These are phyloP conservation scores for Coemansia sp. DNA, from an alignment of 371 early-diverging fungal genomes.

Conservation along the genomic window DNA sequence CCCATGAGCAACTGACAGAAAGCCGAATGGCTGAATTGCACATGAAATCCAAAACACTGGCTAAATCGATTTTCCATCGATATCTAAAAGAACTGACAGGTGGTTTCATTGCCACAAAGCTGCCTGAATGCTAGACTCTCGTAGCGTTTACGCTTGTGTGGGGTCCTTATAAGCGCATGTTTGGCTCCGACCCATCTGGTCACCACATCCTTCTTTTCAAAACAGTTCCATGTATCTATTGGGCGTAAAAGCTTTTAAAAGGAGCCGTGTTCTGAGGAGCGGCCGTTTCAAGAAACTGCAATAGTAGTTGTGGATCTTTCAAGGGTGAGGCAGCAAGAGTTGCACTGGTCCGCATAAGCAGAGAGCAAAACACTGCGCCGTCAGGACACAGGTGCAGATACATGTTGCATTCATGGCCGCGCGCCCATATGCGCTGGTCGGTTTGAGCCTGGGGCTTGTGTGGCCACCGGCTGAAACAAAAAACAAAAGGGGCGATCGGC, in stretches of 20 bases:
- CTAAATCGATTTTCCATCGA: neutral
- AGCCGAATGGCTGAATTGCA: neutral
- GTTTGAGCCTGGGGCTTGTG: too few species aligned
- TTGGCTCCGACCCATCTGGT: neutral
- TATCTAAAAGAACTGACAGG: too few species aligned
- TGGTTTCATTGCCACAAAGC: too few species aligned
- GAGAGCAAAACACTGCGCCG: too few species aligned
- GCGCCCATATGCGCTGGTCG: too few species aligned
- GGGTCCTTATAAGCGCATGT: neutral
- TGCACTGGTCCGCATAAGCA: too few species aligned
- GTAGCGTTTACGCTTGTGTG: neutral
- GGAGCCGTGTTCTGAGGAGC: neutral
- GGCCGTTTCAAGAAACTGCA: too few species aligned
- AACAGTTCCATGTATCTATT: neutral
- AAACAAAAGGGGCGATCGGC: neutral
- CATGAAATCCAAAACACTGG: neutral
- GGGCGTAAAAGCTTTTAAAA: neutral
- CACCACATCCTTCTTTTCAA: neutral
- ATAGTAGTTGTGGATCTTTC: too few species aligned
- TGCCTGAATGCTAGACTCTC: neutral
- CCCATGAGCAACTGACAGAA: neutral
- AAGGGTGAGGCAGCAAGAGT: too few species aligned
- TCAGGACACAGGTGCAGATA: too few species aligned
- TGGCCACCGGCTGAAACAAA: neutral
- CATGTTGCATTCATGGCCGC: too few species aligned